A percentile compares a stretch with the other conserved stretches of the same genome.
Evolutionary conservation across 2,329 filamentous ascomycete genomes (phyloP).

Genomic region (Microthyrium microscopicum): DNA sequence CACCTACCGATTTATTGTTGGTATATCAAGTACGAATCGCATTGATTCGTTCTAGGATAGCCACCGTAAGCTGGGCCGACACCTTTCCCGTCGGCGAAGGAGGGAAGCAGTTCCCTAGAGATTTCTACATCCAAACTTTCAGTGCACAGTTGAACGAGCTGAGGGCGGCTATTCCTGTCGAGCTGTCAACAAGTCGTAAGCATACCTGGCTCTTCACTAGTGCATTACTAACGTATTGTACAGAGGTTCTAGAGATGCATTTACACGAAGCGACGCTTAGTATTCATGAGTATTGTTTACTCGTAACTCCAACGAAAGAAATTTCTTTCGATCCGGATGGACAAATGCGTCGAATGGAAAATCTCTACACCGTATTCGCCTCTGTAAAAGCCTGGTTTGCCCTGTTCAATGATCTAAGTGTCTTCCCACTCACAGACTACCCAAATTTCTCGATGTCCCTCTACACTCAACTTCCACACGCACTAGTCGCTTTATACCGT

Average conservation of each 20-base stretch:
- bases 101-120: conserved; percentile 13
- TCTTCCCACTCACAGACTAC: conserved; percentile 15
- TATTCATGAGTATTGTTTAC: conserved; percentile 5
- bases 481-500: conserved; percentile 23
- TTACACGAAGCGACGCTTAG: neutral
- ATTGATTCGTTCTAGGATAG: conserved; percentile 12
- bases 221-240: neutral
- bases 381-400: conserved; percentile 4
- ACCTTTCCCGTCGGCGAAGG: neutral
- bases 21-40: conserved; percentile 23
- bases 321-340: too few relatives aligned
- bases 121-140: neutral
- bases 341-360: neutral
- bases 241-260: conserved; percentile 1
- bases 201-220: neutral
- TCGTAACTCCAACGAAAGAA: neutral
- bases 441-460: conserved; percentile 19
- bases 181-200: conserved; percentile 1
- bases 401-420: neutral
- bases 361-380: neutral
- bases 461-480: conserved; percentile 21
- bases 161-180: neutral
- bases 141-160: conserved; percentile 3
- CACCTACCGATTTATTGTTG: conserved; percentile 33
- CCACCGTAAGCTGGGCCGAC: conserved; percentile 9